Conservation (phyloP, 345 rosid genomes). For the Eucalyptus curtisii region DNA sequence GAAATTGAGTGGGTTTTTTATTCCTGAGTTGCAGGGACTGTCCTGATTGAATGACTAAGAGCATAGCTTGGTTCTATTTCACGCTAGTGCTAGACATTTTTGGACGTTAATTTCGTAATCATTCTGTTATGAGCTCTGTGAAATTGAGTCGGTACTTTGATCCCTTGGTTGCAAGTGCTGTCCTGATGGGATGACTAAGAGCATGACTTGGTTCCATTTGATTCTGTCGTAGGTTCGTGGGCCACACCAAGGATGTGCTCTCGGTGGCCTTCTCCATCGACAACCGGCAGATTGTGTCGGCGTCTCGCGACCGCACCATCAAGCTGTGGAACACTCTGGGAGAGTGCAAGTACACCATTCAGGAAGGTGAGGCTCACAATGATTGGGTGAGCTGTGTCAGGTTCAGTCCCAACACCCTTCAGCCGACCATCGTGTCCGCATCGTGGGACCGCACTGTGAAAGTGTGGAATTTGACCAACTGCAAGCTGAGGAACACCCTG, state of each 20-base stretch:
- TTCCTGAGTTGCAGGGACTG: not conserved
- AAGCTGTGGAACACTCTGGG: slow-evolving; percentile 96
- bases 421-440: slow-evolving; percentile 88
- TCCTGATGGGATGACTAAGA: not conserved
- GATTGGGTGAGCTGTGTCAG: slow-evolving; percentile 97
- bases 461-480: slow-evolving; percentile 90
- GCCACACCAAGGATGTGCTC: slow-evolving; percentile 90
- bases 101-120: no score
- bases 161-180: not conserved
- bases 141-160: not conserved
- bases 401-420: slow-evolving; percentile 65
- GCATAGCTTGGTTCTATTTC: not conserved
- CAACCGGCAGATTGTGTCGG: slow-evolving; percentile 96
- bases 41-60: not conserved
- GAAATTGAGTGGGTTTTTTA: not conserved
- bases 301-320: slow-evolving; percentile 91
- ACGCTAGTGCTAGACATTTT: not conserved
- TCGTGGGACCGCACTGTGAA: slow-evolving; percentile 86
- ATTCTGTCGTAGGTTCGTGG: slow-evolving; percentile 43
- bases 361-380: slow-evolving; percentile 62
- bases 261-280: slow-evolving; percentile 96
- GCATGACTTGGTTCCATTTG: not conserved
- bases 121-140: not conserved
- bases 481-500: slow-evolving; percentile 68
- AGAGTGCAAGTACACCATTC: slow-evolving; percentile 92